A percentile compares a stretch with the other conserved stretches of the same genome.
phyloP scores from a whole-genome alignment of 345 rosid genomes.

The Rhodamnia rubescens region DNA sequence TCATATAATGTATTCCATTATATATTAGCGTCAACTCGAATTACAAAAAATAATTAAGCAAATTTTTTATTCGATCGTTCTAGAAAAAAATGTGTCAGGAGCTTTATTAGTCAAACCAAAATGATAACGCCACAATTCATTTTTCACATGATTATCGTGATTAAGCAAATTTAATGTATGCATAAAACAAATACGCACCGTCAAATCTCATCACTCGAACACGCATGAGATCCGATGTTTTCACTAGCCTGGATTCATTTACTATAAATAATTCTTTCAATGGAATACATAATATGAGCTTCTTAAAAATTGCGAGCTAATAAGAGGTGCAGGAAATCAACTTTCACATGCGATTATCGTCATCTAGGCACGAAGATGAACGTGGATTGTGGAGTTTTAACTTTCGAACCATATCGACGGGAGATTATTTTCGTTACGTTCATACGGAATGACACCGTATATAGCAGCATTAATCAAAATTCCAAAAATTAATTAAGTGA shows the following conservation, averaged over 20 bases:
- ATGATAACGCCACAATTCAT: not conserved
- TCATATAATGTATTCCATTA: not conserved
- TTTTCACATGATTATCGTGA: not conserved
- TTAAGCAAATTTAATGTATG: not conserved
- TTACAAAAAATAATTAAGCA: not conserved
- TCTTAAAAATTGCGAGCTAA: too few relatives aligned
- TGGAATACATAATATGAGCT: too few relatives aligned
- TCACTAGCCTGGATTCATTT: not conserved
- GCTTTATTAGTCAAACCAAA: not conserved
- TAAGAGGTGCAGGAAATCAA: not conserved
- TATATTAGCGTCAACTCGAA: not conserved
- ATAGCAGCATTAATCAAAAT: not conserved
- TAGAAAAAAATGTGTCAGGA: not conserved
- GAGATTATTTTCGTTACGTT: not conserved
- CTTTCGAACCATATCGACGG: not conserved
- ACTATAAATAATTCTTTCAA: not conserved
- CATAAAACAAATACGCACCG: not conserved
- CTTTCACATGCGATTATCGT: not conserved
- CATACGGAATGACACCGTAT: not conserved
- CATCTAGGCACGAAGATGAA: not conserved
- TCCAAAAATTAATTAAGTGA: not conserved
- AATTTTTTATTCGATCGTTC: not conserved
- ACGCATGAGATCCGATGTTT: not conserved
- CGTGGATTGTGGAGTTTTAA: not conserved
- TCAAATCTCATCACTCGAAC: not conserved